Evolutionary conservation across 2,329 filamentous ascomycete species (phyloP).

Genomic region (Epichloe hybrida): DNA sequence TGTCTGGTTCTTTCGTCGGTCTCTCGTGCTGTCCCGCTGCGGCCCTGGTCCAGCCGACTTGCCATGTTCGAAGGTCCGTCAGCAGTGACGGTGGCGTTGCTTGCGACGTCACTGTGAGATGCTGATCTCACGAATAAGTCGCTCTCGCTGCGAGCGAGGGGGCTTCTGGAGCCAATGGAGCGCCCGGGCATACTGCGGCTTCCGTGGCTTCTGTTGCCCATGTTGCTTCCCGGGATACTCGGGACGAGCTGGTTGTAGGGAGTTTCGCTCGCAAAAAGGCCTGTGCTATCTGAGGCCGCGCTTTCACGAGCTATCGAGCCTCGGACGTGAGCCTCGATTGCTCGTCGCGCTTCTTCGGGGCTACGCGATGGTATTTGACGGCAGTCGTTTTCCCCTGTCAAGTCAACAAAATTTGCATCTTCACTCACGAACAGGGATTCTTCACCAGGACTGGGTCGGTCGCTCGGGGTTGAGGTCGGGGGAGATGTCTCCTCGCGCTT

Average conservation of each 20-base stretch:
- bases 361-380: not conserved
- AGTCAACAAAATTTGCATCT: not conserved
- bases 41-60: not conserved
- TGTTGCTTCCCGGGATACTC: not conserved
- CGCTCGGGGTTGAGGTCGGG: not conserved
- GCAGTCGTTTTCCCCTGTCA: not conserved
- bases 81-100: not conserved
- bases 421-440: not conserved
- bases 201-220: not conserved
- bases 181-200: not conserved
- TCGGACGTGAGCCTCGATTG: not conserved
- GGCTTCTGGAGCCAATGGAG: not conserved
- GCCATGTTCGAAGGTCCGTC: not conserved
- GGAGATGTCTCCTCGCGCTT: not conserved
- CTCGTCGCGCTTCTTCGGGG: not conserved
- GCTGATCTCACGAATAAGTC: not conserved
- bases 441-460: not conserved
- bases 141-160: not conserved
- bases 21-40: not conserved
- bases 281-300: not conserved
- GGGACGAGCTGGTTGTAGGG: not conserved
- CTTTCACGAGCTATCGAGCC: not conserved
- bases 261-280: not conserved
- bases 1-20: not conserved
- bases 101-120: not conserved